These are phyloP conservation scores for Pichia sp. DNA, from an alignment of 1,139 yeast species.

Conservation along the genomic window DNA sequence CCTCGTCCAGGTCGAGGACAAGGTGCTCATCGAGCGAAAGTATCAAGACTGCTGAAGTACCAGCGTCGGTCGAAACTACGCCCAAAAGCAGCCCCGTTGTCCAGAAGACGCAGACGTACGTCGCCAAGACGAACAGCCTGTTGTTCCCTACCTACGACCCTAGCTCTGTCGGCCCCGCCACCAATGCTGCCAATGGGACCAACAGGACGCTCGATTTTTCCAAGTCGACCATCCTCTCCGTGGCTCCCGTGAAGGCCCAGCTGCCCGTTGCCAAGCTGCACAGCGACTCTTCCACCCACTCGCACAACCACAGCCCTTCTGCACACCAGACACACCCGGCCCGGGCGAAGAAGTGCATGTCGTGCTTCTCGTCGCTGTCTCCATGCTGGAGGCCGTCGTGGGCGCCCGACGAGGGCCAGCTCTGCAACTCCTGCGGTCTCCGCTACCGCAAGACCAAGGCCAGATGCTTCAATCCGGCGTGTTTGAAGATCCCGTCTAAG, in stretches of 20 bases:
- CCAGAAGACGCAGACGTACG: neutral
- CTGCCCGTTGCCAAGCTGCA: neutral
- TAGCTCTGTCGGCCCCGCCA: neutral
- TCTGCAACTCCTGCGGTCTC: constrained; percentile 94
- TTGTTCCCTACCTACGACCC: neutral
- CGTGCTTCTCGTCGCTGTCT: constrained; percentile 87
- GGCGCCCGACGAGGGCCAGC: constrained; percentile 77
- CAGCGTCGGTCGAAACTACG: constrained; percentile 17
- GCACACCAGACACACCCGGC: neutral
- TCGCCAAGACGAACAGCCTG: neutral
- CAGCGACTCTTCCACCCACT: neutral
- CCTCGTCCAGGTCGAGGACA: constrained; percentile 1
- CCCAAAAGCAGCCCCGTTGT: constrained; percentile 6
- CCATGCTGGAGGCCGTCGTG: constrained; percentile 99
- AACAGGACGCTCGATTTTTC: constrained; percentile 4
- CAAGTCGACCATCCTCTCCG: neutral
- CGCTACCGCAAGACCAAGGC: constrained; percentile 93
- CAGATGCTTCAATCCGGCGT: constrained; percentile 68
- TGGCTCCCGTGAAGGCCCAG: constrained; percentile 6
- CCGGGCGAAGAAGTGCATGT: constrained; percentile 62
- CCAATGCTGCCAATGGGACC: too few relatives aligned
- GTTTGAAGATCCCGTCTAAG: constrained; percentile 90
- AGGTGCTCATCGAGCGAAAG: constrained; percentile 7
- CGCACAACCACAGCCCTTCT: neutral
- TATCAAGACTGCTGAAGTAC: constrained; percentile 17